Evolutionary conservation across 345 rosid species (phyloP), one percentile per base, ranked within the genome.

Genomic region (Eucalyptus curtisii): DNA sequence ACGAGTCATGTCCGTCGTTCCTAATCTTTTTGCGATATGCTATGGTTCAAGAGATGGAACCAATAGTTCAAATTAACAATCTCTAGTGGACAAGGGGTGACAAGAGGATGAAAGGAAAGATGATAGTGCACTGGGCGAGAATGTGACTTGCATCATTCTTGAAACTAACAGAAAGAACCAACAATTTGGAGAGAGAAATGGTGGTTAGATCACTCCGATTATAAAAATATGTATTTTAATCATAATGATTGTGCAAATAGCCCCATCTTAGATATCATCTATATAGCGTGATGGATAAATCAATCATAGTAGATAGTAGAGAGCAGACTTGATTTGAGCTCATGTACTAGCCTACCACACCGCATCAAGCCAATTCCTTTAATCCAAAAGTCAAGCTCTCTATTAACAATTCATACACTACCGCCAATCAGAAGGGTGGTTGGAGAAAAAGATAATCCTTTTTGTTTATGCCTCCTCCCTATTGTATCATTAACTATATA

Each of bases 1-100:
- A 33, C 25, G 1, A 33, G 7, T 71, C 81, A 5, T 4, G 14
- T 0, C 2, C 5, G 2, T 19, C 45, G 45, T 10, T 71, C 7
- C 13, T 37, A 10, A 71, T 71, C 45, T 3, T 71, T 37, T 71
- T 24, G 25, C 14, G 3, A 3, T 15, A n/a, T 0, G 2, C 10
- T 5, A 13, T 76, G 14, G 40, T 76, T 20, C 15, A 20, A 40
- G 15, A 76, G 30, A 11, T 10, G 82, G 42, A 37, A 40, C 47
- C 47, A 6, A 37, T 37, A 6, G 30, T 40, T 40, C 27, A 20
- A 40, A 76, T 11, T 76, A 40, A 76, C 27, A 76, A 37, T 40
- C 27, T 76, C 82, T 47, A 76, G 1, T 76, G 82, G 47, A 76
- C 82, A 20, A 40, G 47, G 13, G 82, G 47, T 76, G 15, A 76